Base-by-base conservation (phyloP, 2,329 filamentous ascomycete genomes). In the Graphium sp. region DNA sequence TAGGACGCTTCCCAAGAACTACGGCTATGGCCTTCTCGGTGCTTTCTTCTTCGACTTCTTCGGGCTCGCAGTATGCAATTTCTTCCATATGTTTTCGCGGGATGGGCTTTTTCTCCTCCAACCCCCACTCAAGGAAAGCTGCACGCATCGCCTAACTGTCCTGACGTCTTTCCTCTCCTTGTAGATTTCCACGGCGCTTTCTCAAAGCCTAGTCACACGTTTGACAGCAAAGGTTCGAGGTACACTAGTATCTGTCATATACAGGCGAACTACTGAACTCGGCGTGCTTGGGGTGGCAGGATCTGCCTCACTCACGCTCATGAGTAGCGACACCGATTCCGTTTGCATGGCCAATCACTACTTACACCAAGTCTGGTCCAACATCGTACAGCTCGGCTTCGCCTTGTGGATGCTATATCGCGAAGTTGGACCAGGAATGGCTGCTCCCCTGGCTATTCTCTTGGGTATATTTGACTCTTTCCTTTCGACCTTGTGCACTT, bases 311-410 rank as follows among this genome's bases (percentile, higher is more conserved):
- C 35, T 62, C 22, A 61, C 59, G 0, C 43, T 62, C 4, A 63
- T 63, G 58, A 58, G 48, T 30, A 49, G 54, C 4, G 60, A 64
- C 26, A 44, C 61, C 7, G 58, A 60, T 32, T 46, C 50, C 6
- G 50, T 61, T 4, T 39, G 46, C 3, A 25, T 37, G 1, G 57
- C 52, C 1, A 40, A 47, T 4, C 30, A 38, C 4, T 37, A 32
- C 2, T 31, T 56, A 18, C 59, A 60, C 26, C 49, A 58, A 17
- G 34, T 52, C 5, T 59, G 55, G 56, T 51, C 47, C 0, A 49
- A 42, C 22, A 28, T 45, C 1, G 33, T 62, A 1, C 52, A 65
- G 33, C 48, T 58, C 4, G 50, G 38, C 4, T 28, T 66, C 2
- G 55, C 55, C 0, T 53, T 53, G 25, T 67, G 50, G 39, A 45